Evolutionary conservation across 495 filamentous ascomycete genomes (phyloP).

Genomic region (Bathelium albidoporum): DNA sequence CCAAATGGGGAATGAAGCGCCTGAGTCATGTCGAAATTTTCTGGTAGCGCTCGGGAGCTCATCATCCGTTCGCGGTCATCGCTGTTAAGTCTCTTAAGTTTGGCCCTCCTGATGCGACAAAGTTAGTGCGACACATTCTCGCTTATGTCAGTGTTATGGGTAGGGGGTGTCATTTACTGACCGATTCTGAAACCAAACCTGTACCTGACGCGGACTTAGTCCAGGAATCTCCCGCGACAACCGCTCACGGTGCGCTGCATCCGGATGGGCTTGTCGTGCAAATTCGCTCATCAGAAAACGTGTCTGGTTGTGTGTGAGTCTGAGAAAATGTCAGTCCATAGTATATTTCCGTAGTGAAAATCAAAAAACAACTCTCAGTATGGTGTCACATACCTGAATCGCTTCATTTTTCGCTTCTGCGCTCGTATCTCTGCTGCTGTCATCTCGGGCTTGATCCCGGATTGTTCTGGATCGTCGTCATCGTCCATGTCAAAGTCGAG

Average conservation of each 20-base stretch:
- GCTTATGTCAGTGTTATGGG: neutral
- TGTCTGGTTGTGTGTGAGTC: slow-evolving; percentile 93
- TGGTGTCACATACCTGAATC: slow-evolving; percentile 60
- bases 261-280: slow-evolving; percentile 86
- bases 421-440: slow-evolving; percentile 61
- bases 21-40: slow-evolving; percentile 86
- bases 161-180: slow-evolving; percentile 32
- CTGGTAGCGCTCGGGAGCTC: slow-evolving; percentile 82
- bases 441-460: slow-evolving; percentile 41
- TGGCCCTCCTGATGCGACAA: slow-evolving; percentile 59
- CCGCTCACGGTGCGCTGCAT: slow-evolving; percentile 84
- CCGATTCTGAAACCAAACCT: slow-evolving; percentile 99
- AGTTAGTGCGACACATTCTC: neutral
- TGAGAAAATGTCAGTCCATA: slow-evolving; percentile 28
- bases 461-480: slow-evolving; percentile 45
- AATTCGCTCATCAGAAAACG: slow-evolving; percentile 97
- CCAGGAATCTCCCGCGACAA: slow-evolving; percentile 88
- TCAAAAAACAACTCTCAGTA: neutral
- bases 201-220: slow-evolving; percentile 84
- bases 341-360: neutral
- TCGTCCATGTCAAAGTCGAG: slow-evolving; percentile 28
- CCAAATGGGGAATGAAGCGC: slow-evolving; percentile 67
- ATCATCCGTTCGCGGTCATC: slow-evolving; percentile 93
- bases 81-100: slow-evolving; percentile 85
- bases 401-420: slow-evolving; percentile 89